Evolutionary conservation across 2,329 filamentous ascomycete genomes (phyloP).

Genomic region (Ophiocordyceps camponoti-floridani): DNA sequence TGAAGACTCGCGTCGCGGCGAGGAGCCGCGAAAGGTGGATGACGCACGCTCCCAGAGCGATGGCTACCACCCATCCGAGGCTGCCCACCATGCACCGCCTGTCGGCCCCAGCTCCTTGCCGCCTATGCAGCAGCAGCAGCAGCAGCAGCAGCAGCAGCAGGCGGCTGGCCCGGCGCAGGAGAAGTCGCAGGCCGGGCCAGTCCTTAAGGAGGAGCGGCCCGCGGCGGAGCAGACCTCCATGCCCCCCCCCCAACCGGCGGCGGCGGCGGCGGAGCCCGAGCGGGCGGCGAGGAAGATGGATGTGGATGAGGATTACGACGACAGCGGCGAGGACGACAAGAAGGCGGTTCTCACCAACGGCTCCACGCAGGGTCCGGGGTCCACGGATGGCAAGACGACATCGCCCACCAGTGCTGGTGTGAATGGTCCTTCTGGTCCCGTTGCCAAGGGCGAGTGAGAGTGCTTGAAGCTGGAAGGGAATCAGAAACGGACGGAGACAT

Average conservation of each 20-base stretch:
- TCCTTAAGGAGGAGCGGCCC: slow-evolving; percentile 41
- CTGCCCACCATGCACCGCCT: slow-evolving; percentile 54
- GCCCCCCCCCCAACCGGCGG: slow-evolving; percentile 23
- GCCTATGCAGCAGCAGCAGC: slow-evolving; percentile 31
- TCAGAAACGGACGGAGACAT: not conserved
- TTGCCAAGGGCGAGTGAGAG: slow-evolving; percentile 26
- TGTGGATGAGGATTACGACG: slow-evolving; percentile 93
- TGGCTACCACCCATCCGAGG: slow-evolving; percentile 80
- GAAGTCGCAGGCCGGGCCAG: slow-evolving; percentile 13
- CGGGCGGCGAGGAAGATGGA: slow-evolving; percentile 85
- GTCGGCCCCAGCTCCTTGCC: slow-evolving; percentile 37
- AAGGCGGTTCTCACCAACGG: slow-evolving; percentile 28
- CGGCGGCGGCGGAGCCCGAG: slow-evolving; percentile 51
- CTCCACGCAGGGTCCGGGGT: slow-evolving; percentile 26
- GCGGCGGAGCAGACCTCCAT: slow-evolving; percentile 21
- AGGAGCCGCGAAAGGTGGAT: slow-evolving; percentile 35
- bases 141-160: slow-evolving; percentile 9
- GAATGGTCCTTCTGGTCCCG: slow-evolving; percentile 17
- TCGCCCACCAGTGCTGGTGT: slow-evolving; percentile 27
- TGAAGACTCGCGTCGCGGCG: slow-evolving; percentile 43
- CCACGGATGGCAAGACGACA: slow-evolving; percentile 32
- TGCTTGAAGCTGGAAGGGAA: not conserved
- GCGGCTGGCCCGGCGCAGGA: slow-evolving; percentile 35
- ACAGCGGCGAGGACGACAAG: slow-evolving; percentile 77
- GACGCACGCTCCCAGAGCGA: slow-evolving; percentile 56